Evolutionary conservation across 352 stramenopile species (phyloP).

Genomic region (Phytophthora capsici): DNA sequence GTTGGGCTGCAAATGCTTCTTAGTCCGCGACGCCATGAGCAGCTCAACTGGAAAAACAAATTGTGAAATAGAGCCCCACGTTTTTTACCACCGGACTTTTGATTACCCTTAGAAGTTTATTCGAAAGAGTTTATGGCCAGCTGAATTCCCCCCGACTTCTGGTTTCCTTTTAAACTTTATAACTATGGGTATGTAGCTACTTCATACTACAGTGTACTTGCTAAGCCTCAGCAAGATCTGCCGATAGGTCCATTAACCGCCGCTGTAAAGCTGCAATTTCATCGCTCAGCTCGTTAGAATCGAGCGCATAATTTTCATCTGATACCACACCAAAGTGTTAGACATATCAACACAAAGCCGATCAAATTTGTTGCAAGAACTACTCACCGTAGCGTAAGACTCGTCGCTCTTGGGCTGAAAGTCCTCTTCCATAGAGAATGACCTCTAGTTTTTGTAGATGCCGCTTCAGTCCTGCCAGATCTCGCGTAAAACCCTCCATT

Average conservation of each 20-base stretch:
- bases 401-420: conserved; percentile 57
- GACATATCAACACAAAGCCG: too few relatives aligned
- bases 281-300: conserved; percentile 65
- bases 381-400: conserved; percentile 48
- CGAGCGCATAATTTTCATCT: conserved; percentile 63
- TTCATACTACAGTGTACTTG: too few relatives aligned
- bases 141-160: too few relatives aligned
- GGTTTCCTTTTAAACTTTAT: too few relatives aligned
- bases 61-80: conserved; percentile 11
- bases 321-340: not conserved
- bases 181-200: too few relatives aligned
- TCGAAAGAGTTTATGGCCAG: not conserved
- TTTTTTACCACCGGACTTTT: not conserved
- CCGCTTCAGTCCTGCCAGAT: conserved; percentile 64
- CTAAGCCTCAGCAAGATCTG: conserved; percentile 55
- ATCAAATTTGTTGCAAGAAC: not conserved
- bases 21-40: conserved; percentile 17
- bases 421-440: conserved; percentile 61
- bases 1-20: conserved; percentile 45
- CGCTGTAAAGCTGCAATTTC: conserved; percentile 68
- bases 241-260: conserved; percentile 67
- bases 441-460: conserved; percentile 79
- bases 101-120: too few relatives aligned
- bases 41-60: not conserved
- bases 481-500: conserved; percentile 84